A percentile compares a stretch with the other conserved stretches of the same genome.
phyloP scores from a whole-genome alignment of 2,329 filamentous ascomycete genomes.

The Calonectria pseudoturangicola region DNA sequence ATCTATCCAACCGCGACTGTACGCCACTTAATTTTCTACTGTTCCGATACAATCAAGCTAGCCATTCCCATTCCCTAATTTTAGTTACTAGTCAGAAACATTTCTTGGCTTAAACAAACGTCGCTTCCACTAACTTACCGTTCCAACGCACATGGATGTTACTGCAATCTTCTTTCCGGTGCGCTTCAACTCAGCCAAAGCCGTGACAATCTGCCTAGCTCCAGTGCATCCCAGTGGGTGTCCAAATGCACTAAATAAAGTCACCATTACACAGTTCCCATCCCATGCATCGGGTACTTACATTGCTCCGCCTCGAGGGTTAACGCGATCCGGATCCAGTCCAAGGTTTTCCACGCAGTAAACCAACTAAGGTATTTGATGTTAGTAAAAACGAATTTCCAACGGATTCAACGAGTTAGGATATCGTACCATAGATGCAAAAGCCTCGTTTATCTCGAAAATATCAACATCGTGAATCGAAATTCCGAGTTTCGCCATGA shows the following conservation, averaged over 20 bases:
- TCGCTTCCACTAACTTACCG: background rate
- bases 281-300: background rate
- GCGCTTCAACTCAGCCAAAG: conserved; percentile 16
- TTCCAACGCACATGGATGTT: conserved; percentile 31
- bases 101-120: background rate
- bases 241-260: conserved; percentile 36
- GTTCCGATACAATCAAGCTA: conserved; percentile 5
- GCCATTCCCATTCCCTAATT: conserved; percentile 11
- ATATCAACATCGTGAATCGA: conserved; percentile 70
- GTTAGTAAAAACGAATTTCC: background rate
- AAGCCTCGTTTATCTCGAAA: conserved; percentile 85
- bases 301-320: conserved; percentile 35
- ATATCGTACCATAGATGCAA: conserved; percentile 70
- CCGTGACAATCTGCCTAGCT: conserved; percentile 31
- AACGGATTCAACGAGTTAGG: background rate
- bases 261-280: background rate
- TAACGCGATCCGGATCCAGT: background rate
- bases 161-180: conserved; percentile 2
- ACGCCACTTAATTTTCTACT: background rate
- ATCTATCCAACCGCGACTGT: too few species aligned
- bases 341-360: conserved; percentile 21
- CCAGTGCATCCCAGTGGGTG: conserved; percentile 48
- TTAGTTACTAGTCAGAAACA: background rate
- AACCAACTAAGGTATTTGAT: background rate
- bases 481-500: conserved; percentile 71